Evolutionary conservation across 2,329 filamentous ascomycete species (phyloP).

Genomic region (Trichoderma arundinaceum): DNA sequence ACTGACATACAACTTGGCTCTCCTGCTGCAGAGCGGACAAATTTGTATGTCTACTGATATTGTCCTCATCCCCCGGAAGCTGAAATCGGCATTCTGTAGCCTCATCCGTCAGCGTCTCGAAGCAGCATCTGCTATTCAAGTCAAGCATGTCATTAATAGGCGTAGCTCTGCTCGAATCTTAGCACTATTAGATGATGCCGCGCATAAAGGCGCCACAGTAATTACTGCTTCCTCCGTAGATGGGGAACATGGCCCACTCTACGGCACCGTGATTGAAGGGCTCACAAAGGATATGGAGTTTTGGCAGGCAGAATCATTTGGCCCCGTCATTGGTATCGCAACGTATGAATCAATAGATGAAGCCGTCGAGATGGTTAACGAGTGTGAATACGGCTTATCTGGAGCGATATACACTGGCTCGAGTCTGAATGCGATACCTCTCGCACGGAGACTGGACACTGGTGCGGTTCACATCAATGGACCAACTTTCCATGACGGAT

Average conservation of each 20-base stretch:
- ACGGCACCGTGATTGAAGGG: slow-evolving; percentile 35
- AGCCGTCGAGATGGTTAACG: slow-evolving; percentile 33
- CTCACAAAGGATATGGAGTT: slow-evolving; percentile 34
- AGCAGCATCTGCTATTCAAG: not conserved
- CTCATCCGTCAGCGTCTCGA: slow-evolving; percentile 10
- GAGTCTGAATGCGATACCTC: slow-evolving; percentile 19
- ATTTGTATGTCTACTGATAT: slow-evolving; percentile 23
- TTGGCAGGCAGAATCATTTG: slow-evolving; percentile 34
- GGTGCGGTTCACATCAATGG: slow-evolving; percentile 37
- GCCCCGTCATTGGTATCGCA: slow-evolving; percentile 33
- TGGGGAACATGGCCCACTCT: not conserved
- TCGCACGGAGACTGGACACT: slow-evolving; percentile 31
- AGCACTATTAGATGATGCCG: slow-evolving; percentile 8
- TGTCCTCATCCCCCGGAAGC: not conserved
- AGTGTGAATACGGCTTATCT: slow-evolving; percentile 35
- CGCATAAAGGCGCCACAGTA: not conserved
- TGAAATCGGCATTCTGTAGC: not conserved
- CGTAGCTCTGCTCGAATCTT: not conserved
- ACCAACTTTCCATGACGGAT: slow-evolving; percentile 37
- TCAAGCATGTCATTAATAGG: slow-evolving; percentile 12
- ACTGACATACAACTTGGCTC: not conserved
- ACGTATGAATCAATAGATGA: slow-evolving; percentile 31
- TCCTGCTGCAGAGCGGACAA: not conserved
- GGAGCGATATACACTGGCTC: slow-evolving; percentile 33
- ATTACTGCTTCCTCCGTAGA: slow-evolving; percentile 13